Conservation (phyloP, 192 early-diverging fungal species). For the Coemansia pectinata region DNA sequence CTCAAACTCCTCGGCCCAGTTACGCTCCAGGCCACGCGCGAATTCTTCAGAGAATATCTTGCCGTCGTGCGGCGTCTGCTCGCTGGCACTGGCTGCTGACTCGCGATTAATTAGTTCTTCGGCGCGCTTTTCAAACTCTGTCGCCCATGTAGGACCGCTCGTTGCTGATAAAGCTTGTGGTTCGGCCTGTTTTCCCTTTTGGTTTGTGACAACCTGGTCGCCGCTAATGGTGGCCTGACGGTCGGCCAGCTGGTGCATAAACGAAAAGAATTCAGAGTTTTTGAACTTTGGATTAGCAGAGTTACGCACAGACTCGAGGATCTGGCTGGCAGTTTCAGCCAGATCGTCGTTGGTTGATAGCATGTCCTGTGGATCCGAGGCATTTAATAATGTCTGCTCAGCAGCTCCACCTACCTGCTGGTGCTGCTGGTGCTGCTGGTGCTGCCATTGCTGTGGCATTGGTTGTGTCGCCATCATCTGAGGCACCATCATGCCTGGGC, state of each 20-base stretch:
- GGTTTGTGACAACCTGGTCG: slow-evolving; percentile 68
- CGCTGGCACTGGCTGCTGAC: slow-evolving; percentile 15
- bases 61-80: slow-evolving; percentile 48
- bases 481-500: slow-evolving; percentile 34
- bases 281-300: slow-evolving; percentile 91
- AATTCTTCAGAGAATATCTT: slow-evolving; percentile 60
- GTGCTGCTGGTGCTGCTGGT: slow-evolving; percentile 22
- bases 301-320: slow-evolving; percentile 74
- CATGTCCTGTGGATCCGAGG: slow-evolving; percentile 24
- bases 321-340: slow-evolving; percentile 76
- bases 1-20: slow-evolving; percentile 65
- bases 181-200: slow-evolving; percentile 45
- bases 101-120: slow-evolving; percentile 56
- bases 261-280: slow-evolving; percentile 84
- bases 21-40: slow-evolving; percentile 58
- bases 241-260: slow-evolving; percentile 93
- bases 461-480: slow-evolving; percentile 23
- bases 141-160: slow-evolving; percentile 64
- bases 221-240: slow-evolving; percentile 84
- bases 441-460: slow-evolving; percentile 26
- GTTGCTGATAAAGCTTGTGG: slow-evolving; percentile 20
- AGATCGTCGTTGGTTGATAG: slow-evolving; percentile 62
- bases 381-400: slow-evolving; percentile 38
- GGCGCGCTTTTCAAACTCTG: slow-evolving; percentile 66
- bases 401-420: slow-evolving; percentile 40